Conservation (phyloP, 1,284 basidiomycete genomes). For the Apiotrichum siamense region DNA sequence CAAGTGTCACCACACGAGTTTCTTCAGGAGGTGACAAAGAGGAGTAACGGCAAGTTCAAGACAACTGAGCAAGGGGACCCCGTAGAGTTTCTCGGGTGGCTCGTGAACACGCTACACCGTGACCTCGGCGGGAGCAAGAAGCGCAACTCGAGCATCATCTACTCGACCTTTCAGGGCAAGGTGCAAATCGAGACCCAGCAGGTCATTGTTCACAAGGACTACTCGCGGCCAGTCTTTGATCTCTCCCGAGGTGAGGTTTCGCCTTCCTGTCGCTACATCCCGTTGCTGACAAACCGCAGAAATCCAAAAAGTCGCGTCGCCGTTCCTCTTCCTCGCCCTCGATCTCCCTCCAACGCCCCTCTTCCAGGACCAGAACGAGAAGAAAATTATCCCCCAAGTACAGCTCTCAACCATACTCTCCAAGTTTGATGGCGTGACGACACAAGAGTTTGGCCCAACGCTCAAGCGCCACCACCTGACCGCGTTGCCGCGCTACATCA, state of each 20-base stretch:
- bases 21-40: slow-evolving; percentile 87
- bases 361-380: slow-evolving; percentile 90
- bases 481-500: slow-evolving; percentile 81
- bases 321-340: slow-evolving; percentile 90
- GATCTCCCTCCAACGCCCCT: slow-evolving; percentile 94
- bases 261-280: neutral
- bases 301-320: slow-evolving; percentile 75
- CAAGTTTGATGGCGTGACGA: slow-evolving; percentile 89
- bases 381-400: slow-evolving; percentile 98
- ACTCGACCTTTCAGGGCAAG: slow-evolving; percentile 89
- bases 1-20: slow-evolving; percentile 99
- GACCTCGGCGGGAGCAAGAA: slow-evolving; percentile 86
- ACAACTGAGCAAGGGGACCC: slow-evolving; percentile 93
- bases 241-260: slow-evolving; percentile 69
- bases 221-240: slow-evolving; percentile 78
- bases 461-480: slow-evolving; percentile 84
- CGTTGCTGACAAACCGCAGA: slow-evolving; percentile 52
- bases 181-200: slow-evolving; percentile 90
- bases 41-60: slow-evolving; percentile 80
- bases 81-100: slow-evolving; percentile 91
- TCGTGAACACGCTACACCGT: slow-evolving; percentile 85
- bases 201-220: slow-evolving; percentile 71
- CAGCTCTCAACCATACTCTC: slow-evolving; percentile 83
- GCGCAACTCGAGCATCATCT: slow-evolving; percentile 81
- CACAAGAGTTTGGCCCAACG: slow-evolving; percentile 78